Evolutionary conservation across 2,329 filamentous ascomycete species (phyloP), one percentile per base, ranked within the genome.

Genomic region (Hypoxylon sp.): DNA sequence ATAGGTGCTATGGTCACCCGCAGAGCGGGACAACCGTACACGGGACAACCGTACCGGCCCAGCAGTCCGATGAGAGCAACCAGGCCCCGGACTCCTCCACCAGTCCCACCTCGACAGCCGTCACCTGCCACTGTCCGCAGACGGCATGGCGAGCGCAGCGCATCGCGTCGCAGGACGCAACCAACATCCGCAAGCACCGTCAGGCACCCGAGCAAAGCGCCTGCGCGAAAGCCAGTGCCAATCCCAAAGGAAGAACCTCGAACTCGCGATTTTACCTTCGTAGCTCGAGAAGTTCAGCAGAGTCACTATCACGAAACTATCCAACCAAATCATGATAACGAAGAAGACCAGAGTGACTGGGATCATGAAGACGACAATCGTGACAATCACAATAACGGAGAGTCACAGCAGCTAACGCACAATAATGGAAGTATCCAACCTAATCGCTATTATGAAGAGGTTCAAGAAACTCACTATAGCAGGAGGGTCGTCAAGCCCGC

Each of bases 31-130:
- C 50, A 66, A 14, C 64, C 61, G n/a, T 67, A 63, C 35, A 37
- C 6, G 3, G 54, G 35, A 10, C 50, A 66, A 14, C 67, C 61
- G 14, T 67, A 63, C 35, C 62, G 22, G 1, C 44, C 48, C 3
- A 37, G 10, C 26, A 69, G 59, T 8, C 62, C 68, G 14, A 68
- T 67, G 60, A 24, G 26, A 54, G 33, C 37, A 22, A 35, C 14
- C 37, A 35, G 5, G 9, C 8, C 31, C 22, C 24, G 26, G 9
- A 9, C 31, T 37, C n/a, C 26, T 17, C 47, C 42, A 44, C n/a
- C 42, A 19, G 19, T 42, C 22, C 13, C 31, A 8, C 19, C n/a
- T 44, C 52, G 13, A 56, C 61, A 10, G 4, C 66, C 56, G 24
- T 47, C 57, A 11, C 67, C 63, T 3, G 26, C 54, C 14, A 33